Conservation (phyloP, 2,329 filamentous ascomycete species). For the Aspergillus ustus region DNA sequence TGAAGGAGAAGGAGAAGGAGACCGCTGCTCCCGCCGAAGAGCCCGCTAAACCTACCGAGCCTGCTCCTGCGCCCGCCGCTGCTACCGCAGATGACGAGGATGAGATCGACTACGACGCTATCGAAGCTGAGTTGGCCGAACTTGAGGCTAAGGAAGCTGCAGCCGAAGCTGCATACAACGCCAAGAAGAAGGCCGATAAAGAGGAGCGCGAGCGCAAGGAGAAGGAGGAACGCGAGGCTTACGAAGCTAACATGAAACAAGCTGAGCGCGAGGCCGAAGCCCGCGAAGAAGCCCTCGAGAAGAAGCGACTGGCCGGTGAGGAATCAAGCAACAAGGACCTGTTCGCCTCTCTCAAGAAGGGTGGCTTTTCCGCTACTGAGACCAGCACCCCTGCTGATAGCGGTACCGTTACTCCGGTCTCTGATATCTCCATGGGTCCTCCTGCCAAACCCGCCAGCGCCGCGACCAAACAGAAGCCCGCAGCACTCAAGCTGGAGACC, state of each 20-base stretch:
- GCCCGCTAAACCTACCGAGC: constrained; percentile 37
- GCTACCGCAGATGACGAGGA: constrained; percentile 39
- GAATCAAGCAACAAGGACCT: constrained; percentile 44
- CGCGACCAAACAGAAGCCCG: constrained; percentile 76
- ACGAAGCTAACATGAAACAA: constrained; percentile 54
- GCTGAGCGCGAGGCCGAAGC: constrained; percentile 55
- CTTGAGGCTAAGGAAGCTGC: constrained; percentile 53
- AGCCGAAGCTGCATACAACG: constrained; percentile 57
- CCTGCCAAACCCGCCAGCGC: constrained; percentile 59
- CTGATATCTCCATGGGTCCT: constrained; percentile 52
- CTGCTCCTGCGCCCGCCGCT: constrained; percentile 36
- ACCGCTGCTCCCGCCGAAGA: constrained; percentile 50
- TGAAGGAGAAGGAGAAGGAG: constrained; percentile 42
- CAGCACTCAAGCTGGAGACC: constrained; percentile 85
- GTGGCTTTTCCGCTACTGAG: constrained; percentile 42
- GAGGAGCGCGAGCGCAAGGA: constrained; percentile 52
- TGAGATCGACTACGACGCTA: constrained; percentile 52
- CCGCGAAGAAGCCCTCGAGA: constrained; percentile 48
- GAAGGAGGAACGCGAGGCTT: constrained; percentile 50
- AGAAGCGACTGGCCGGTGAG: constrained; percentile 43
- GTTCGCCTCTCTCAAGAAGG: constrained; percentile 51
- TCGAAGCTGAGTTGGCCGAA: constrained; percentile 53
- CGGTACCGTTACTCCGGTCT: constrained; percentile 52
- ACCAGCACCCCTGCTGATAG: constrained; percentile 49
- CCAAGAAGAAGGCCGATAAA: constrained; percentile 81